Evolutionary conservation across 495 filamentous ascomycete genomes (phyloP).

Genomic region (Penicillium samsonianum): DNA sequence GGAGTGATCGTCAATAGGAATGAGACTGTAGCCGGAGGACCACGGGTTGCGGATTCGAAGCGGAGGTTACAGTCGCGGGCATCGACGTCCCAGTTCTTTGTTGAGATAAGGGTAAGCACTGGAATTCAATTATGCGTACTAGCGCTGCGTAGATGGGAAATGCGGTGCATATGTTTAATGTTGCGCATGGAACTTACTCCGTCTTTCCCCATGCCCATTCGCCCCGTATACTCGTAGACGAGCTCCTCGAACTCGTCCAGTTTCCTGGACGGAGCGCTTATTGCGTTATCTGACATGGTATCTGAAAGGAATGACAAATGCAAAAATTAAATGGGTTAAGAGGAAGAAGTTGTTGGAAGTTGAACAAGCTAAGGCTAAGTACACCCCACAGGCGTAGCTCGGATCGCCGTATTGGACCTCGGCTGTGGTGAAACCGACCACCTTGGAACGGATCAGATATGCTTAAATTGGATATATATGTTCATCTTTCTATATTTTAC

Average conservation of each 20-base stretch:
- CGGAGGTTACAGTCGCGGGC: constrained; percentile 35
- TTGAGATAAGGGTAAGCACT: background rate
- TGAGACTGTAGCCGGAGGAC: constrained; percentile 36
- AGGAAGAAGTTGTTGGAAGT: constrained; percentile 7
- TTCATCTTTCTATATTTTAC: no score
- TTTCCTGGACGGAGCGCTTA: constrained; percentile 28
- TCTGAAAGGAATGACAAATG: background rate
- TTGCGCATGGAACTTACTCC: constrained; percentile 22
- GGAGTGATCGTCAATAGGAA: constrained; percentile 53
- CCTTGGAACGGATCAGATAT: background rate
- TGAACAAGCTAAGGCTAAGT: background rate
- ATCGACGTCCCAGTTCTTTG: constrained; percentile 42
- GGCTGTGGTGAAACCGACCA: constrained; percentile 4
- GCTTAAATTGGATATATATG: background rate
- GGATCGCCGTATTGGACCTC: constrained; percentile 11
- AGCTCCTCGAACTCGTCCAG: constrained; percentile 39
- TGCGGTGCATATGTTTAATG: background rate
- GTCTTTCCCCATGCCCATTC: constrained; percentile 24
- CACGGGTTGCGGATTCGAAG: constrained; percentile 43
- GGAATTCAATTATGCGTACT: background rate
- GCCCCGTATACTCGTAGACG: constrained; percentile 32
- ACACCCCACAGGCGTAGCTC: constrained; percentile 10
- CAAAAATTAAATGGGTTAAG: background rate
- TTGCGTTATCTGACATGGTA: constrained; percentile 24
- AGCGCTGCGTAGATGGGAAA: background rate